These are phyloP conservation scores for Cardamine chenopodiifolia DNA, from an alignment of 345 rosid species.

Conservation along the genomic window DNA sequence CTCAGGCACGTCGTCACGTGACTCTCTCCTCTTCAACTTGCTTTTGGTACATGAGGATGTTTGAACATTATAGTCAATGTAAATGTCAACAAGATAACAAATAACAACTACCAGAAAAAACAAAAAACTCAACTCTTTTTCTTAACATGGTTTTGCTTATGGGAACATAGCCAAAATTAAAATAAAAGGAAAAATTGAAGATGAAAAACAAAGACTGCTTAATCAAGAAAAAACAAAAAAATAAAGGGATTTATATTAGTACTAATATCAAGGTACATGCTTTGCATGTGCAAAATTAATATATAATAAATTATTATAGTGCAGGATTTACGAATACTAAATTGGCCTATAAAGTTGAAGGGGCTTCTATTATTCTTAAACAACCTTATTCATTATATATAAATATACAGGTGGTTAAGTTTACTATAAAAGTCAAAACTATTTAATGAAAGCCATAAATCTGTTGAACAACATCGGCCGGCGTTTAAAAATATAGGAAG, in stretches of 20 bases:
- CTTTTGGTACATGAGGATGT: background rate
- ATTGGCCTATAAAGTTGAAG: background rate
- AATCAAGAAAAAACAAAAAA: no score
- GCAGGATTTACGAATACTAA: background rate
- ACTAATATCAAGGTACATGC: background rate
- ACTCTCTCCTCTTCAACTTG: conserved; percentile 35
- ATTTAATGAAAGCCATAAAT: background rate
- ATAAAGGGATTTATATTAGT: background rate
- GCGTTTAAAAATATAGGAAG: background rate
- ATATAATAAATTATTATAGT: background rate
- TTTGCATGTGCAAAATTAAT: background rate
- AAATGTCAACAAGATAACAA: conserved; percentile 8
- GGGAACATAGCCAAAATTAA: no score
- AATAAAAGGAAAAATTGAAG: no score
- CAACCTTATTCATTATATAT: background rate
- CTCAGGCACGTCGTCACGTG: conserved; percentile 38
- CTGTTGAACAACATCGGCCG: background rate
- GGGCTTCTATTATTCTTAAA: background rate
- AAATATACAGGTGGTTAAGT: background rate
- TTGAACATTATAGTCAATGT: background rate
- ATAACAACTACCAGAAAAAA: background rate
- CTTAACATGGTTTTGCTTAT: no score
- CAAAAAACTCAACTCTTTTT: no score
- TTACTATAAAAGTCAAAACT: background rate
- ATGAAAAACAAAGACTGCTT: no score